These are phyloP conservation scores for Candida michaelii DNA, from an alignment of 805 yeast species.

Conservation along the genomic window DNA sequence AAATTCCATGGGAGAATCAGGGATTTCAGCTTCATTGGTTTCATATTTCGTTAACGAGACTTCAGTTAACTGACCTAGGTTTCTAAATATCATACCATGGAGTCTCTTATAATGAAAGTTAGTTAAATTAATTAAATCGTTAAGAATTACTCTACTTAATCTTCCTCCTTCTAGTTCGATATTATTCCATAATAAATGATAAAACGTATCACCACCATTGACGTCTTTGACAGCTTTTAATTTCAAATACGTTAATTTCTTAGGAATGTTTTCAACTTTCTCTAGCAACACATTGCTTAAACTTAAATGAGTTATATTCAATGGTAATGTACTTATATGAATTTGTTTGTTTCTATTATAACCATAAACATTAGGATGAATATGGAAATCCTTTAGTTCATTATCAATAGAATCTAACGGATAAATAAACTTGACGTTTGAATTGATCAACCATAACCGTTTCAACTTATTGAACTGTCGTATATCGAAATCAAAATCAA, in stretches of 20 bases:
- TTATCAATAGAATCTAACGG: slow-evolving; percentile 9
- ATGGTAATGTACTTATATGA: slow-evolving; percentile 14
- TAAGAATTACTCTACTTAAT: slow-evolving; percentile 5
- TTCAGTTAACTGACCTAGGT: slow-evolving; percentile 1
- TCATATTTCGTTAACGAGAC: background rate
- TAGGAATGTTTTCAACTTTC: slow-evolving; percentile 3
- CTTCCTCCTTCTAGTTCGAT: background rate
- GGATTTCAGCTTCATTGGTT: background rate
- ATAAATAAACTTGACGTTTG: slow-evolving; percentile 12
- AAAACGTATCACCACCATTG: slow-evolving; percentile 8
- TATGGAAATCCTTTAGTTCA: slow-evolving; percentile 7
- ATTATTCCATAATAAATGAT: slow-evolving; percentile 2
- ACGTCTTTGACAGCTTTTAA: slow-evolving; percentile 11
- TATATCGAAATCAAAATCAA: slow-evolving; percentile 15
- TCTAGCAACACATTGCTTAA: slow-evolving; percentile 15
- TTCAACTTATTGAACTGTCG: slow-evolving; percentile 12
- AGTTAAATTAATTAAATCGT: slow-evolving; percentile 1
- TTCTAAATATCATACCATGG: background rate
- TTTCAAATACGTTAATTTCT: slow-evolving; percentile 4
- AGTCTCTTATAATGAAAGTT: background rate
- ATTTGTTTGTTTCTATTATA: slow-evolving; percentile 13
- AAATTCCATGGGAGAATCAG: background rate
- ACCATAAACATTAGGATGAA: slow-evolving; percentile 19
- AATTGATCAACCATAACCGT: slow-evolving; percentile 20
- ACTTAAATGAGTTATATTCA: slow-evolving; percentile 10